Base-by-base conservation (phyloP, 2,329 filamentous ascomycete species). In the Colletotrichum orbiculare region DNA sequence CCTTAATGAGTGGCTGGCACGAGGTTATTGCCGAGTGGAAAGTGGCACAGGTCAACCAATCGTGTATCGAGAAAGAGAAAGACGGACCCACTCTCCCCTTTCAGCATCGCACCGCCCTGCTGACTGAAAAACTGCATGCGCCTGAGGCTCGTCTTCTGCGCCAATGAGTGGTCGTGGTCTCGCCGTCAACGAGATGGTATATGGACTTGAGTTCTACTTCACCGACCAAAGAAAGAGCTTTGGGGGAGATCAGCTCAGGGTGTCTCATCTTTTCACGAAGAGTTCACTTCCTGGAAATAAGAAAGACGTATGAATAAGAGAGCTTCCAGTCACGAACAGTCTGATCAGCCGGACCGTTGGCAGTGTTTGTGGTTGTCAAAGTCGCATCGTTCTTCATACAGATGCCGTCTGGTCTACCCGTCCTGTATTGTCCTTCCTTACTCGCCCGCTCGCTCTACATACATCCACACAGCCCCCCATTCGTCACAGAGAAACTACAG, bases 11-110 rank as follows among this genome's bases (percentile, higher is more conserved):
- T 25, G 3, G 25, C 25, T 25, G 25, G 25, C 25, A 25, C 25
- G 25, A 25, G 25, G 25, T 25, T 25, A 25, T 25, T 41, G 39
- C 39, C 6, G 39, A 25, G 25, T 25, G 25, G 25, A 25, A 5
- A 25, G 25, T 25, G 25, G 3, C 25, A 25, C 25, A 25, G 4
- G 25, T 25, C 25, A 25, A 25, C 25, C 25, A 25, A 25, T 25
- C 25, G 25, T 25, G 4, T 25, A 25, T 25, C 25, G 4, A 25
- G 25, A 25, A 25, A 25, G 25, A 25, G 25, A 25, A 25, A 25
- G 25, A 5, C 1, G 25, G 25, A 25, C 25, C 62, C 62, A 65
- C 62, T 62, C 62, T 65, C 62, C 50, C 61, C 52, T 65, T 62
- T 62, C 46, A 50, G 61, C 57, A 56, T 48, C 37, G 60, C 42